These are phyloP conservation scores for Aspergillus bombycis DNA, from an alignment of 2,329 filamentous ascomycete genomes.

Conservation along the genomic window DNA sequence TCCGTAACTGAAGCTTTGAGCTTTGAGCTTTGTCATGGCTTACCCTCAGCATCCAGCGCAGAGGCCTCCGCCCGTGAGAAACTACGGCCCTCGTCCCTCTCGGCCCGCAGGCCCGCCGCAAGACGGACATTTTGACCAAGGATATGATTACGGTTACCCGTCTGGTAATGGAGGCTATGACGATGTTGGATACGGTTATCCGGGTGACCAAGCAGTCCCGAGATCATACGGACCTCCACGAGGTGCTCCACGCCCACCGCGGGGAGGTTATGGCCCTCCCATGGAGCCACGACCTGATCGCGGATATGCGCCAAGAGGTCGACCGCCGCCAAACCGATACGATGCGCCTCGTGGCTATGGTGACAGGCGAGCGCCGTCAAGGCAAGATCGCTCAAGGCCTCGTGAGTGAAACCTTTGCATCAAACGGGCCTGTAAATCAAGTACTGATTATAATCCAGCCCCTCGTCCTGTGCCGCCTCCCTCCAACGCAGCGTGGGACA, in stretches of 20 bases:
- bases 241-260: conserved; percentile 36
- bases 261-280: conserved; percentile 33
- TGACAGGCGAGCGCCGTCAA: conserved; percentile 34
- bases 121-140: conserved; percentile 31
- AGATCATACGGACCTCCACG: conserved; percentile 31
- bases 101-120: conserved; percentile 27
- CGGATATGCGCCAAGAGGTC: conserved; percentile 30
- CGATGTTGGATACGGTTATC: conserved; percentile 31
- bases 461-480: conserved; percentile 39
- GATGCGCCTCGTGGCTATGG: conserved; percentile 31
- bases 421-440: neutral
- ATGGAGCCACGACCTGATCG: conserved; percentile 18
- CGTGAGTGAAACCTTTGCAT: conserved; percentile 31
- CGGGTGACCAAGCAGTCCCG: conserved; percentile 28
- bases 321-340: conserved; percentile 29
- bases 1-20: neutral
- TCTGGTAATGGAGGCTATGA: conserved; percentile 29
- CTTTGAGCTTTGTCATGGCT: conserved; percentile 33
- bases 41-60: conserved; percentile 39
- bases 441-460: conserved; percentile 28
- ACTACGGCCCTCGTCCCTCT: conserved; percentile 31
- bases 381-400: conserved; percentile 34
- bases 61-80: conserved; percentile 37
- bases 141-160: conserved; percentile 30
- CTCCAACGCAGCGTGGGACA: conserved; percentile 48